phyloP scores from a whole-genome alignment of 2,329 filamentous ascomycete species.

The Ceratocystis ficicola region DNA sequence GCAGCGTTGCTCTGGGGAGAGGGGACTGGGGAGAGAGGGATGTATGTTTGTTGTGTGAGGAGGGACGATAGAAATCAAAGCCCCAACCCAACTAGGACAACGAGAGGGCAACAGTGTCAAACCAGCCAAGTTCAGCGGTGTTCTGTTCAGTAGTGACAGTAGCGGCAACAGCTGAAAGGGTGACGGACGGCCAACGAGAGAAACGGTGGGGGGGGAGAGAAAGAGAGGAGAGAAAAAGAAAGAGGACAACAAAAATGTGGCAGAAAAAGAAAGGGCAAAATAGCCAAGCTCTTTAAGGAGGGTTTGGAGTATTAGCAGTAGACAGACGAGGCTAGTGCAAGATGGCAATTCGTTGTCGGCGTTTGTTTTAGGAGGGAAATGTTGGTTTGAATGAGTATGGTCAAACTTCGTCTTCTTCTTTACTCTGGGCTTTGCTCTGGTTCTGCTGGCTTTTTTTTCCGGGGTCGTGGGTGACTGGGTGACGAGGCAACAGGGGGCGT shows the following conservation, averaged over 20 bases:
- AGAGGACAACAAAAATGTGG: not conserved
- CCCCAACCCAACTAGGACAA: constrained; percentile 19
- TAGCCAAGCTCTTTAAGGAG: not conserved
- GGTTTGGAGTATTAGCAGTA: too few relatives aligned
- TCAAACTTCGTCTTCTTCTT: not conserved
- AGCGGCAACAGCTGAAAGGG: not conserved
- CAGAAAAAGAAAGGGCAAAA: not conserved
- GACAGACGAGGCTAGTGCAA: not conserved
- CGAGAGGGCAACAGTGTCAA: not conserved
- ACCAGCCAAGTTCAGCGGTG: not conserved
- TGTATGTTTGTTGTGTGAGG: constrained; percentile 10
- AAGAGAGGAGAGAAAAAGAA: not conserved
- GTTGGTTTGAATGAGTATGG: not conserved
- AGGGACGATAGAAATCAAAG: constrained; percentile 20
- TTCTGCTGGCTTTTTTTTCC: constrained; percentile 6
- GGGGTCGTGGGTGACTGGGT: constrained; percentile 4
- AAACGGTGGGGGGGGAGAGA: not conserved
- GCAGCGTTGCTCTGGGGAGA: constrained; percentile 20
- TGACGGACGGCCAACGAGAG: not conserved
- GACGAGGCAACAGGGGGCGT: constrained; percentile 13
- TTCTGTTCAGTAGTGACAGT: not conserved
- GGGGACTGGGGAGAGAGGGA: constrained; percentile 6
- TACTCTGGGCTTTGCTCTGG: not conserved
- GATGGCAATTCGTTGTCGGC: not conserved
- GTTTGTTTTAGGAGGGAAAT: not conserved